Conservation (phyloP, 2,329 filamentous ascomycete species). For the Colletotrichum simmondsii region DNA sequence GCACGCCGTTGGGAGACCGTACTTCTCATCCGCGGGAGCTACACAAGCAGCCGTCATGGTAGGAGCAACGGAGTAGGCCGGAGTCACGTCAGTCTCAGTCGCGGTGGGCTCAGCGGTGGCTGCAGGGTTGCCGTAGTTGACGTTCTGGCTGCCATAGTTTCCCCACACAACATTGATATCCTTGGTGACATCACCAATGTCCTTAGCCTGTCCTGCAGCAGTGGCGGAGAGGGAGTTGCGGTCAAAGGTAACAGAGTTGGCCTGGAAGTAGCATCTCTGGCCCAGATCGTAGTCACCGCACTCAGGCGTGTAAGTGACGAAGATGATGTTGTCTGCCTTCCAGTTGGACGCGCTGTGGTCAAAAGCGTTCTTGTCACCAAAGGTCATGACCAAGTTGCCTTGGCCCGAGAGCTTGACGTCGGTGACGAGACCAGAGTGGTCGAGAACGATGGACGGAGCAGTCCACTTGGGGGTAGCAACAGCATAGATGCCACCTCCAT, state of each 20-base stretch:
- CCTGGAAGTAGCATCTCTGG: not conserved
- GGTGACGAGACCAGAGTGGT: not conserved
- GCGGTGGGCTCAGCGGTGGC: not conserved
- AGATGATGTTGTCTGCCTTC: not conserved
- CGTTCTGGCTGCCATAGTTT: not conserved
- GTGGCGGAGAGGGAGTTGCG: not conserved
- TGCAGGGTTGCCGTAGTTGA: not conserved
- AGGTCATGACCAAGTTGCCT: not conserved
- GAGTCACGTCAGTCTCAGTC: not conserved
- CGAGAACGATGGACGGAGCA: not conserved
- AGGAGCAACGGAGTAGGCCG: not conserved
- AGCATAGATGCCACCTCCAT: not conserved
- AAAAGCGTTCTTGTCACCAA: not conserved
- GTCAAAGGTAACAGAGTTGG: not conserved
- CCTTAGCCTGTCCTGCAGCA: not conserved
- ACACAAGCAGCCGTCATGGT: not conserved
- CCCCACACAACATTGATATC: not conserved
- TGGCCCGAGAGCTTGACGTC: not conserved
- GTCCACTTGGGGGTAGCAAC: not conserved
- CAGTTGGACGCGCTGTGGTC: not conserved
- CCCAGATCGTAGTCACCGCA: not conserved
- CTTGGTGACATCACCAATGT: not conserved
- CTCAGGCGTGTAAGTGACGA: not conserved
- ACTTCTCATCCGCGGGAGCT: not conserved
- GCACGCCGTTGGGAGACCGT: not conserved